phyloP scores from a whole-genome alignment of 805 yeast species.

The Myxozyma monticola region DNA sequence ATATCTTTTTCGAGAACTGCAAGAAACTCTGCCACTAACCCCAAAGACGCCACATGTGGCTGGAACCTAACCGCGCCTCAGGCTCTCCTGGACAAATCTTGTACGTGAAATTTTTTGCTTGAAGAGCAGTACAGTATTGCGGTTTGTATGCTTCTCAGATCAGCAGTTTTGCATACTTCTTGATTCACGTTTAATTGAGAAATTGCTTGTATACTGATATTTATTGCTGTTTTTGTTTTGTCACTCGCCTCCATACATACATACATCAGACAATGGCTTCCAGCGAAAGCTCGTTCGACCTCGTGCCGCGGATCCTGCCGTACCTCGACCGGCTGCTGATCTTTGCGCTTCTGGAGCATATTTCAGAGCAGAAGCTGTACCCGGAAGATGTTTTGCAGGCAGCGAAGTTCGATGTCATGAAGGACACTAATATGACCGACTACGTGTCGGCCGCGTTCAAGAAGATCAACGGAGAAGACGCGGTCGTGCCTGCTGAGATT shows the following conservation, averaged over 20 bases:
- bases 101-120: too few species aligned
- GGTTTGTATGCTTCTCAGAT: too few species aligned
- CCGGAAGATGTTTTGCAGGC: slow-evolving; percentile 48
- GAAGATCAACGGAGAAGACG: slow-evolving; percentile 42
- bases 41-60: too few species aligned
- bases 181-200: too few species aligned
- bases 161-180: too few species aligned
- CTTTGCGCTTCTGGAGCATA: slow-evolving; percentile 53
- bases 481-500: slow-evolving; percentile 45
- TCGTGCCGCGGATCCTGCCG: slow-evolving; percentile 48
- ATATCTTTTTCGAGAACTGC: too few species aligned
- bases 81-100: too few species aligned
- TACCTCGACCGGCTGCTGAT: slow-evolving; percentile 64
- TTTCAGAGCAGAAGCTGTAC: slow-evolving; percentile 46
- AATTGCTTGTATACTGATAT: neutral
- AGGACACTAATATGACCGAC: slow-evolving; percentile 58
- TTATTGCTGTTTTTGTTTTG: too few species aligned
- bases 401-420: slow-evolving; percentile 54
- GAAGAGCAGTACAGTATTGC: too few species aligned
- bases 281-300: slow-evolving; percentile 13
- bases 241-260: too few species aligned
- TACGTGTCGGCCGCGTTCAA: slow-evolving; percentile 50
- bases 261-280: neutral
- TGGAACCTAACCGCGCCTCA: too few species aligned
- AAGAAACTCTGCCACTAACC: too few species aligned